These are phyloP conservation scores for Cystobasidiaceae sp. DNA, from an alignment of 1,284 basidiomycete species.

Conservation along the genomic window DNA sequence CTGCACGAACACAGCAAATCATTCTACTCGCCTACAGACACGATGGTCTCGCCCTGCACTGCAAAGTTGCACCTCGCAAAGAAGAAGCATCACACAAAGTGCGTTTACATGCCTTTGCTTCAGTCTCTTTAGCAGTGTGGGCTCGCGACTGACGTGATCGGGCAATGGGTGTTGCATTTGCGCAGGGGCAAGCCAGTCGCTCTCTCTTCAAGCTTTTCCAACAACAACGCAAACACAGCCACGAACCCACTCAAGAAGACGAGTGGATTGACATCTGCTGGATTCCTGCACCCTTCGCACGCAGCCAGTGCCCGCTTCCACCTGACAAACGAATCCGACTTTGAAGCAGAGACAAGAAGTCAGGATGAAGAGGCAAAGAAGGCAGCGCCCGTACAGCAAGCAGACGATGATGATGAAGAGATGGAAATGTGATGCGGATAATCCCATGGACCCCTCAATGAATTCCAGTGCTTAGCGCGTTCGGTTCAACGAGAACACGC, in stretches of 20 bases:
- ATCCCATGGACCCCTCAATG: too few relatives aligned
- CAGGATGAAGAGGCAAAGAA: constrained; percentile 1
- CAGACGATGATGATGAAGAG: constrained; percentile 1
- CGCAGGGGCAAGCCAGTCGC: constrained; percentile 40
- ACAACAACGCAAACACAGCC: too few relatives aligned
- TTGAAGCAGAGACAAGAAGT: not conserved
- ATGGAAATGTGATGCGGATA: constrained; percentile 20
- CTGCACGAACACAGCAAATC: constrained; percentile 29
- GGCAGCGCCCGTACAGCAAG: not conserved
- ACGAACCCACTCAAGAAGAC: constrained; percentile 17
- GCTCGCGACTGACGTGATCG: not conserved
- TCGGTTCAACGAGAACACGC: too few relatives aligned
- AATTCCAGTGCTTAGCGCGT: too few relatives aligned
- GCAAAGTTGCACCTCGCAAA: constrained; percentile 80
- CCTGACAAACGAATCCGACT: constrained; percentile 11
- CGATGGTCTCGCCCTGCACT: constrained; percentile 81
- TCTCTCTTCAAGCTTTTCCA: constrained; percentile 42
- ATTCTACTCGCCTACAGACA: constrained; percentile 77
- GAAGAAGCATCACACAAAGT: constrained; percentile 89
- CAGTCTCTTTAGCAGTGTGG: not conserved
- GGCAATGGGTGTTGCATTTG: not conserved
- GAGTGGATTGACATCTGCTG: constrained; percentile 1
- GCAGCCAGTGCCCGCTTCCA: constrained; percentile 21
- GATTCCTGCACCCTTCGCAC: constrained; percentile 26
- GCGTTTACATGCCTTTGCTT: constrained; percentile 43